These are phyloP conservation scores for Sesbania bispinosa DNA, from an alignment of 306 rosid genomes.

Conservation along the genomic window DNA sequence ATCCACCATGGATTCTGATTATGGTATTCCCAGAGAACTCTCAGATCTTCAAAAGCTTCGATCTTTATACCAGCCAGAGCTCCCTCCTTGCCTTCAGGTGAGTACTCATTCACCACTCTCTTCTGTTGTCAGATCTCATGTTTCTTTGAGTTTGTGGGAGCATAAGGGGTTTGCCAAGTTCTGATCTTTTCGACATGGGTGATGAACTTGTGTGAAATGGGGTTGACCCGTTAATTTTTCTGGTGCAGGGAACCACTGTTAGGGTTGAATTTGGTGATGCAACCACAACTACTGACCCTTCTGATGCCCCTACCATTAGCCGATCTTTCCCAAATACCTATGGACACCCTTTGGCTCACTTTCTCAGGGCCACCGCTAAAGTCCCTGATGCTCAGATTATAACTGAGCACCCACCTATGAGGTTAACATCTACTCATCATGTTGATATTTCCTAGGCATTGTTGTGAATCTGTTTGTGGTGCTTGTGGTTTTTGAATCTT, in stretches of 20 bases:
- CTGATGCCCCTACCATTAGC: conserved; percentile 58
- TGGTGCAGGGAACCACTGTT: conserved; percentile 77
- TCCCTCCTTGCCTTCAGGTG: conserved; percentile 75
- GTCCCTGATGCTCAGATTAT: conserved; percentile 94
- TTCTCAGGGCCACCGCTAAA: conserved; percentile 88
- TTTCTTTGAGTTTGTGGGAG: neutral
- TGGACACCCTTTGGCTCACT: conserved; percentile 94
- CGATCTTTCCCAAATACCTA: conserved; percentile 74
- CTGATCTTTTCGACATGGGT: neutral
- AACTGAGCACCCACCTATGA: conserved; percentile 68
- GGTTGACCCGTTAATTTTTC: conserved; percentile 5
- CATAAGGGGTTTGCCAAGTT: neutral
- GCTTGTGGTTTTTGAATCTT: conserved; percentile 17
- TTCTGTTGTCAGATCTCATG: conserved; percentile 13
- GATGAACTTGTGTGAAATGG: neutral
- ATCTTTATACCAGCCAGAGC: conserved; percentile 69
- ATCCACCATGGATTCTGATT: conserved; percentile 69
- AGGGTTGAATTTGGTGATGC: conserved; percentile 95
- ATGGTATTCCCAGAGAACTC: conserved; percentile 90
- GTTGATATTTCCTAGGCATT: neutral
- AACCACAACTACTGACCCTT: conserved; percentile 72
- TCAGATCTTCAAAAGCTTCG: conserved; percentile 79
- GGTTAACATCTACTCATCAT: conserved; percentile 34
- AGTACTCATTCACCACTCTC: neutral
- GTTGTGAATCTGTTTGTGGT: conserved; percentile 17